These are phyloP conservation scores for Crithidia bombi DNA, from an alignment of 208 protist genomes.

Conservation along the genomic window DNA sequence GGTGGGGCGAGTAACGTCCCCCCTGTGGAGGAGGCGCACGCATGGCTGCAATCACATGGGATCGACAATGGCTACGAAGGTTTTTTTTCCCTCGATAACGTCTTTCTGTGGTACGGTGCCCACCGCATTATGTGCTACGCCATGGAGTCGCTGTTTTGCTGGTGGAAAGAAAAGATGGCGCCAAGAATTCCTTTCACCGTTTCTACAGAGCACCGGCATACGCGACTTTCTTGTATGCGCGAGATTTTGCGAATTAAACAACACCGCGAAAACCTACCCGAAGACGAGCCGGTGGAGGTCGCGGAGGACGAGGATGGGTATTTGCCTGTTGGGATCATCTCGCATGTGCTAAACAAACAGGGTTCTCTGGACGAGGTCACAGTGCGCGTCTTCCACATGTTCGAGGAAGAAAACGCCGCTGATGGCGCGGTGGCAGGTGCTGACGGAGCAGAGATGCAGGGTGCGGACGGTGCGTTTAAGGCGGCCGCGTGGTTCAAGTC, in stretches of 20 bases:
- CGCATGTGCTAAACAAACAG: slow-evolving; percentile 22
- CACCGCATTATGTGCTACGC: slow-evolving; percentile 32
- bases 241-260: slow-evolving; percentile 32
- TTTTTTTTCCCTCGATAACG: slow-evolving; percentile 30
- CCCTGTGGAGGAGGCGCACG: slow-evolving; percentile 13
- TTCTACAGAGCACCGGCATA: slow-evolving; percentile 19
- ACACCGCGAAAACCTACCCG: slow-evolving; percentile 23
- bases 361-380: slow-evolving; percentile 24
- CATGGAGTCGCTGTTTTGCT: slow-evolving; percentile 35
- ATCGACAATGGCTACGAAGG: slow-evolving; percentile 20
- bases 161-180: slow-evolving; percentile 33
- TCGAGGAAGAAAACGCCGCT: slow-evolving; percentile 17
- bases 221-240: slow-evolving; percentile 26
- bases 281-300: slow-evolving; percentile 28
- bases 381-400: slow-evolving; percentile 24
- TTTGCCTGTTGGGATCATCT: slow-evolving; percentile 19
- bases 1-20: slow-evolving; percentile 17
- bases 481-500: slow-evolving; percentile 17
- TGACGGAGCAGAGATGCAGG: background rate
- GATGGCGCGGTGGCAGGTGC: background rate
- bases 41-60: slow-evolving; percentile 22
- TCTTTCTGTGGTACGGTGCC: slow-evolving; percentile 40
- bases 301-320: slow-evolving; percentile 33
- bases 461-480: background rate
- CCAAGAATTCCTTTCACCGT: slow-evolving; percentile 30